Conservation (phyloP, 1,139 yeast genomes). For the Kluyveromyces sp. region DNA sequence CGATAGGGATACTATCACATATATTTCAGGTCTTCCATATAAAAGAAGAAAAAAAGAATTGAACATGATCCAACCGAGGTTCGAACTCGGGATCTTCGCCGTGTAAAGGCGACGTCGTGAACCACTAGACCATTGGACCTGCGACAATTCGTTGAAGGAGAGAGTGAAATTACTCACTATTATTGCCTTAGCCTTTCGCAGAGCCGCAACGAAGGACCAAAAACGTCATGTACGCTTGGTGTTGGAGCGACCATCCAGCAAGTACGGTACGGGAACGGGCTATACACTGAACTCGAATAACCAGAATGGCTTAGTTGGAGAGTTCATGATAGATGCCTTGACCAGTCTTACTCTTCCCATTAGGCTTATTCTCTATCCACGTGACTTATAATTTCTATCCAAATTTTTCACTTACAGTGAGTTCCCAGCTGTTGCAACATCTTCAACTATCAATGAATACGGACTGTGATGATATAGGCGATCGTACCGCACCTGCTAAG, state of each 20-base stretch:
- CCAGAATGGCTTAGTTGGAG: too few relatives aligned
- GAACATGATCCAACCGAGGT: constrained; percentile 33
- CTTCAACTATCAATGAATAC: background rate
- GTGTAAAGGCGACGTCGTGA: constrained; percentile 36
- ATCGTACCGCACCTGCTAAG: too few relatives aligned
- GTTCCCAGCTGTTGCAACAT: background rate
- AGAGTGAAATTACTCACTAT: background rate
- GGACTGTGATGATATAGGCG: too few relatives aligned
- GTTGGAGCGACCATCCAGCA: background rate
- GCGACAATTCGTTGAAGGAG: constrained; percentile 5
- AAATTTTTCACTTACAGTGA: background rate
- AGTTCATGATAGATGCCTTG: too few relatives aligned
- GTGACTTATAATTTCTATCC: background rate
- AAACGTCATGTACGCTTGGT: too few relatives aligned
- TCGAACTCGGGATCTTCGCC: constrained; percentile 37
- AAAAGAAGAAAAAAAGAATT: constrained; percentile 10
- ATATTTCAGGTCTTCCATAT: too few relatives aligned
- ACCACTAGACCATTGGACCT: constrained; percentile 36
- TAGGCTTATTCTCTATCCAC: too few relatives aligned
- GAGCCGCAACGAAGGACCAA: background rate
- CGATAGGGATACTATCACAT: background rate
- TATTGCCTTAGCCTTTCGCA: background rate
- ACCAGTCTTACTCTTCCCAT: too few relatives aligned
- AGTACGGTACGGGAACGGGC: background rate
- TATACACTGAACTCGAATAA: too few relatives aligned